phyloP scores from a whole-genome alignment of 2,329 filamentous ascomycete species.

The Myriosclerotinia curreyana region DNA sequence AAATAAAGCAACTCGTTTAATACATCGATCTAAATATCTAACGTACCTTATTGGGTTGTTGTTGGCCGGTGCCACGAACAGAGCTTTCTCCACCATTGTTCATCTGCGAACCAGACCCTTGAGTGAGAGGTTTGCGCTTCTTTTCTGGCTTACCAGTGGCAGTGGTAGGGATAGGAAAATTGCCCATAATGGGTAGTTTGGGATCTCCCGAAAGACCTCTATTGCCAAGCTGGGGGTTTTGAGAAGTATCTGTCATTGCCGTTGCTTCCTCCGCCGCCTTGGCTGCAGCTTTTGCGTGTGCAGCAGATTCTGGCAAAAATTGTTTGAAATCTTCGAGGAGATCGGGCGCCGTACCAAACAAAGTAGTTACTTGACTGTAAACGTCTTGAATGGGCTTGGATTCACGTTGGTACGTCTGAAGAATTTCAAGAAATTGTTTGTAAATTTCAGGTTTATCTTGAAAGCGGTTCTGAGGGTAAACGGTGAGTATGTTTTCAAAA shows the following conservation, averaged over 20 bases:
- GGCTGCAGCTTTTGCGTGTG: slow-evolving; percentile 59
- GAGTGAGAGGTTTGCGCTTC: slow-evolving; percentile 61
- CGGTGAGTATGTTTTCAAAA: slow-evolving; percentile 22
- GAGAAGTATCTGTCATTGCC: slow-evolving; percentile 35
- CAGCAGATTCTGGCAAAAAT: slow-evolving; percentile 87
- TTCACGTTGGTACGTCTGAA: slow-evolving; percentile 97
- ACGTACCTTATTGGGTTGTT: slow-evolving; percentile 50
- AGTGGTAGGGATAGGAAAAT: slow-evolving; percentile 72
- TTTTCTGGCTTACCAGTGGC: slow-evolving; percentile 84
- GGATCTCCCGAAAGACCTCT: slow-evolving; percentile 50
- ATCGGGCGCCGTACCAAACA: slow-evolving; percentile 92
- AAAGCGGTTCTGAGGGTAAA: slow-evolving; percentile 76
- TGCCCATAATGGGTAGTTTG: slow-evolving; percentile 88
- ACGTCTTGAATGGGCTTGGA: slow-evolving; percentile 98
- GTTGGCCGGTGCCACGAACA: slow-evolving; percentile 33
- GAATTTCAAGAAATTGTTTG: slow-evolving; percentile 96
- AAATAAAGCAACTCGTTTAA: slow-evolving; percentile 2
- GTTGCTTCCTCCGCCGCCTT: slow-evolving; percentile 66
- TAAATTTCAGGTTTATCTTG: slow-evolving; percentile 96
- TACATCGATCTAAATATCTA: neutral
- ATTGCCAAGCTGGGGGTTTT: slow-evolving; percentile 51
- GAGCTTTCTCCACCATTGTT: slow-evolving; percentile 31
- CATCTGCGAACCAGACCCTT: slow-evolving; percentile 36
- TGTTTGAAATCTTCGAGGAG: slow-evolving; percentile 98
- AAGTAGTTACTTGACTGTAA: slow-evolving; percentile 89